Percentiles rank a stretch among this genome's conserved stretches.
phyloP scores from a whole-genome alignment of 805 yeast species.

The Cyberlindnera veronae region DNA sequence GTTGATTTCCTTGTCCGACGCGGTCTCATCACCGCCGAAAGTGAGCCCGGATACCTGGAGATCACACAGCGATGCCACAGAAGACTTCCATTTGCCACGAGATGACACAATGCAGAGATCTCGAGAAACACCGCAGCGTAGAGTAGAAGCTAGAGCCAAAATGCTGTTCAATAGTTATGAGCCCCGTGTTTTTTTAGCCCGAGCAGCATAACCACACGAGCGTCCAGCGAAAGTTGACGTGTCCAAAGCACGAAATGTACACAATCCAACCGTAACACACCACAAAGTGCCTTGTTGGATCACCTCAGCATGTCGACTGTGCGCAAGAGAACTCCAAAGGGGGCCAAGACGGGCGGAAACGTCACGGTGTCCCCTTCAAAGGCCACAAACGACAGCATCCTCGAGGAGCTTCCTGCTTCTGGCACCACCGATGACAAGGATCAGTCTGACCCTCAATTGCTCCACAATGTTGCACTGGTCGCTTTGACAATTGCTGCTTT shows the following conservation, averaged over 20 bases:
- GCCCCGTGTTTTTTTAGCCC: no score
- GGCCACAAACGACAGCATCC: no score
- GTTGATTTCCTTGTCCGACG: conserved; percentile 87
- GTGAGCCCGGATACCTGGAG: conserved; percentile 63
- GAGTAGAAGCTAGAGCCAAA: background rate
- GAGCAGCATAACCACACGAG: no score
- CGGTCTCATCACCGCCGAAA: conserved; percentile 63
- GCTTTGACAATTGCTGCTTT: conserved; percentile 66
- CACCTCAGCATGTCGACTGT: conserved; percentile 16
- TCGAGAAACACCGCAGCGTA: background rate
- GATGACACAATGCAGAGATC: conserved; percentile 10
- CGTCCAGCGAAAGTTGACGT: no score
- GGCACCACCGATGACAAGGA: background rate
- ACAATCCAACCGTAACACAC: no score
- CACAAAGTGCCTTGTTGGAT: no score
- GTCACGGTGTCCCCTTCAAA: no score
- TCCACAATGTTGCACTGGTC: conserved; percentile 46
- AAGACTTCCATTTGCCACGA: conserved; percentile 61
- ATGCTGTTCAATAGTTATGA: background rate
- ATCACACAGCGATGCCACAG: conserved; percentile 64
- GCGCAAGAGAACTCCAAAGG: conserved; percentile 14
- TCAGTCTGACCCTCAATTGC: background rate
- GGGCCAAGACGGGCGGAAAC: no score
- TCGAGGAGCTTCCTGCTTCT: no score
- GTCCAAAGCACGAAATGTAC: background rate